phyloP scores from a whole-genome alignment of 208 protist genomes.

The Phytomonas serpens region DNA sequence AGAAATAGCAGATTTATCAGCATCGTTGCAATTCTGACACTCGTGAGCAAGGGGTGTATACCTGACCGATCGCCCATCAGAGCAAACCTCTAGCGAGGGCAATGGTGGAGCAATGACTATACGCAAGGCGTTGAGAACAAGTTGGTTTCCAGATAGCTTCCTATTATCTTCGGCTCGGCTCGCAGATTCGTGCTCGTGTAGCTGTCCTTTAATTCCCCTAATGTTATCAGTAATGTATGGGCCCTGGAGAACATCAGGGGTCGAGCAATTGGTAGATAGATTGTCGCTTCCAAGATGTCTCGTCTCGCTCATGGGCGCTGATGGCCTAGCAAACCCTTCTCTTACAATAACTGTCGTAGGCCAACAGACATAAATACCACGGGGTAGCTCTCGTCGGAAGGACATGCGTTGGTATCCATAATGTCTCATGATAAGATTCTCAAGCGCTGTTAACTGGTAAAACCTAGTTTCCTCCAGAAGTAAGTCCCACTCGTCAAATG shows the following conservation, averaged over 20 bases:
- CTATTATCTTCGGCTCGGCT: neutral
- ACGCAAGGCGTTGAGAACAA: slow-evolving; percentile 1
- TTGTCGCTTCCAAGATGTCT: neutral
- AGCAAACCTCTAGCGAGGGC: slow-evolving; percentile 25
- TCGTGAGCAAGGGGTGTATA: slow-evolving; percentile 3
- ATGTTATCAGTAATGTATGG: neutral
- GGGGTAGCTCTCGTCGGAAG: slow-evolving; percentile 49
- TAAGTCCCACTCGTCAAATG: slow-evolving; percentile 61
- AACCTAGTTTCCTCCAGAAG: slow-evolving; percentile 40
- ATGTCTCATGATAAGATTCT: slow-evolving; percentile 22
- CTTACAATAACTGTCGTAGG: slow-evolving; percentile 10
- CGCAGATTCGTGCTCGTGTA: neutral
- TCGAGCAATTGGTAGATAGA: neutral
- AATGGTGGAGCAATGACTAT: slow-evolving; percentile 35
- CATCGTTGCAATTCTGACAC: neutral
- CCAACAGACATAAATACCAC: slow-evolving; percentile 60
- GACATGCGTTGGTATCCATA: slow-evolving; percentile 57
- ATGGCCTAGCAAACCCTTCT: slow-evolving; percentile 1
- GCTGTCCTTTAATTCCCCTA: neutral
- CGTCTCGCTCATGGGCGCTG: neutral
- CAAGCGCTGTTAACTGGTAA: slow-evolving; percentile 36
- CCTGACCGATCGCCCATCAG: slow-evolving; percentile 14
- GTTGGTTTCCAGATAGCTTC: neutral
- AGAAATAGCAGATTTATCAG: neutral
- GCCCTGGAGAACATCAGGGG: neutral